Evolutionary conservation across 2,329 filamentous ascomycete species (phyloP).

Genomic region (Rhynchosporium secalis): DNA sequence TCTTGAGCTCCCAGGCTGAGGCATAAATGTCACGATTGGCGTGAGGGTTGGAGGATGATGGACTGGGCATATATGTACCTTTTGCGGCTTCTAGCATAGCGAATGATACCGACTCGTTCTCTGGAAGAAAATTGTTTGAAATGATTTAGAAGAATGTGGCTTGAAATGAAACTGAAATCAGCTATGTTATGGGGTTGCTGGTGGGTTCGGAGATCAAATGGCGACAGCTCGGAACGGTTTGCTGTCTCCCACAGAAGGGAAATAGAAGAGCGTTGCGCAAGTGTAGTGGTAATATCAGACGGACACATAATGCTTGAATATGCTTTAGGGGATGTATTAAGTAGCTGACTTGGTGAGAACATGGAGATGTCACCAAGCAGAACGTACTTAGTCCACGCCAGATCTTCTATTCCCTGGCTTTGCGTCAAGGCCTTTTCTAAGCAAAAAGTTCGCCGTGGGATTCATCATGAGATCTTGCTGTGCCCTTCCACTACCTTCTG

Average conservation of each 20-base stretch:
- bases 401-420: neutral
- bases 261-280: too few species aligned
- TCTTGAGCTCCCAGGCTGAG: conserved; percentile 74
- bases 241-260: too few species aligned
- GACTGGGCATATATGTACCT: conserved; percentile 6
- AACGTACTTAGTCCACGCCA: too few species aligned
- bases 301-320: too few species aligned
- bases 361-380: too few species aligned
- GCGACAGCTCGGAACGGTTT: too few species aligned
- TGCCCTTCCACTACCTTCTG: neutral
- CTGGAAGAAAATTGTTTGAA: neutral
- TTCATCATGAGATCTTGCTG: neutral
- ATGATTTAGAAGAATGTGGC: neutral
- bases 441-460: neutral
- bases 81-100: conserved; percentile 30
- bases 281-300: too few species aligned
- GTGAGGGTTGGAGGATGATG: conserved; percentile 14
- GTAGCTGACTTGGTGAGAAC: too few species aligned
- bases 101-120: conserved; percentile 27
- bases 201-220: neutral
- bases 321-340: too few species aligned
- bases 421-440: neutral
- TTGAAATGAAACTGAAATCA: neutral
- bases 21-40: conserved; percentile 45
- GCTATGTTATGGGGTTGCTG: neutral